Base-by-base conservation (phyloP, 2,329 filamentous ascomycete species). In the Bipolaris victoriae region DNA sequence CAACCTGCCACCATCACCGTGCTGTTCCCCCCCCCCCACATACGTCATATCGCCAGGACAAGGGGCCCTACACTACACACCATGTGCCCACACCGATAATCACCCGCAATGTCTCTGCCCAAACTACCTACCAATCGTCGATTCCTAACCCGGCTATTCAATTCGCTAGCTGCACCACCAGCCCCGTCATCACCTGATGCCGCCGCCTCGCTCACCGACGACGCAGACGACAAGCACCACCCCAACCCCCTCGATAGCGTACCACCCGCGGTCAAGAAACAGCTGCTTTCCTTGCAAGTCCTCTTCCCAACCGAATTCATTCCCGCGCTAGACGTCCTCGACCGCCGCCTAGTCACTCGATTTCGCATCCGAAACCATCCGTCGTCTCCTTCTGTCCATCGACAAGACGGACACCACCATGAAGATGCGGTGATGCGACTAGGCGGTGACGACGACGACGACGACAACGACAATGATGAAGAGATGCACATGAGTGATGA, bases 321-420 rank as follows among this genome's bases (percentile, higher is more conserved):
- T 1, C 90, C 92, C 2, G 92, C 94, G 0, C 82, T 99, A 2
- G 93, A 98, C 75, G 82, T 98, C 0, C 82, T 99, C 0, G 95
- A 99, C 75, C 85, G 91, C 24, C 79, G 83, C 2, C 84, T 95
- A 0, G 86, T 97, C 33, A 87, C 82, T 5, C 82, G 86, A 1
- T 75, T 82, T 15, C 56, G 52, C 0, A 62, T 74, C 15, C n/a
- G 24, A 26, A 37, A 58, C 15, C 22, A 11, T 2, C 22, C 36
- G 6, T 35, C 36, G 6, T 35, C 46, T 18, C 33, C 18, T 24
- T 31, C n/a, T 26, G 3, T 6, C 4, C 16, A 33, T 16, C 20
- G 7, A 37, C 9, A 37, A n/a, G 13, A 43, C 1, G 18, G 44
- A 37, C n/a, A 4, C 26, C 16, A 40, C 3, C 26, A n/a, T 0